Conservation (phyloP, 2,329 filamentous ascomycete genomes). For the Coleophoma cylindrospora region DNA sequence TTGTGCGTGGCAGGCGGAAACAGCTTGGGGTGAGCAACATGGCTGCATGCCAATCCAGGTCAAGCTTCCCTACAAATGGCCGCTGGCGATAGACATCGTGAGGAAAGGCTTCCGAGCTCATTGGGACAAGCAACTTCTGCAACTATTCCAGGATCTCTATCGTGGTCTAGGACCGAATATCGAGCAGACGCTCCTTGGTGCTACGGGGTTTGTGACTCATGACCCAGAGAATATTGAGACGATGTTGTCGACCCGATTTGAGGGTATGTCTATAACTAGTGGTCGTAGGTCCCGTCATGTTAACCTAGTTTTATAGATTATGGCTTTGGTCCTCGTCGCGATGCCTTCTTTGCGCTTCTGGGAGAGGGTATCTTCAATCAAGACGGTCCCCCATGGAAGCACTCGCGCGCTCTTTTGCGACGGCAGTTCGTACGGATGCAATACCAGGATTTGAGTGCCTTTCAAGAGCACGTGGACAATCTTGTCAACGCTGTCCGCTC, state of each 20-base stretch:
- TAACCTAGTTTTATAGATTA: constrained; percentile 20
- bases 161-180: not conserved
- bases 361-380: constrained; percentile 35
- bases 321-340: constrained; percentile 23
- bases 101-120: constrained; percentile 13
- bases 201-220: not conserved
- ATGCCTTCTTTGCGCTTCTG: constrained; percentile 11
- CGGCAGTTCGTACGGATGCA: constrained; percentile 3
- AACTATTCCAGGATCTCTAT: constrained; percentile 13
- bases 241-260: constrained; percentile 17
- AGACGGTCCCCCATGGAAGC: constrained; percentile 30
- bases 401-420: constrained; percentile 27
- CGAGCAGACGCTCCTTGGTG: not conserved
- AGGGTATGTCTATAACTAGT: constrained; percentile 3
- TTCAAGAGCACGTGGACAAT: no score
- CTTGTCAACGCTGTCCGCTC: no score
- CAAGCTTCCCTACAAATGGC: constrained; percentile 16
- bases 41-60: constrained; percentile 6
- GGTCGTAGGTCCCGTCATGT: not conserved
- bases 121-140: constrained; percentile 11
- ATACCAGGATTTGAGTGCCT: no score
- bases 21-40: constrained; percentile 1
- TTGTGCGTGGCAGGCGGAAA: no score
- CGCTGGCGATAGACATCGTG: constrained; percentile 22
- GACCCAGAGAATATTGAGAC: constrained; percentile 21